These are phyloP conservation scores for Neonectria punicea DNA, from an alignment of 2,329 filamentous ascomycete species.

Conservation along the genomic window DNA sequence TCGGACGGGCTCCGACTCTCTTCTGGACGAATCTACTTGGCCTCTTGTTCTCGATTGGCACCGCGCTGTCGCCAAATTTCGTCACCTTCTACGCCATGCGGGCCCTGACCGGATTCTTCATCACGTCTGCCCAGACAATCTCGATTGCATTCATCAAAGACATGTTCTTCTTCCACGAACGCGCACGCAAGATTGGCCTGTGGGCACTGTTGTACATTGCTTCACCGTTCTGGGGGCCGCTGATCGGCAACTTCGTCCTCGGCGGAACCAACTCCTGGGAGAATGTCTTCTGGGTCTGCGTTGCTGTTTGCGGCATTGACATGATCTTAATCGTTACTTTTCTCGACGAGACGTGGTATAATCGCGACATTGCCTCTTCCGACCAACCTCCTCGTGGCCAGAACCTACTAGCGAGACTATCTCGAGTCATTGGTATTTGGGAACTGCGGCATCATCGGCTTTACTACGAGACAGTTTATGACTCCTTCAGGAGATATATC, in stretches of 20 bases:
- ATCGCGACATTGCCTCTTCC: slow-evolving; percentile 51
- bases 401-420: slow-evolving; percentile 39
- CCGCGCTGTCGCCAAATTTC: slow-evolving; percentile 23
- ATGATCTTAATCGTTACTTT: slow-evolving; percentile 54
- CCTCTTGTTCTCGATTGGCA: slow-evolving; percentile 28
- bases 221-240: slow-evolving; percentile 57
- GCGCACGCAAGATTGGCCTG: slow-evolving; percentile 60
- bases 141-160: slow-evolving; percentile 66
- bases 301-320: slow-evolving; percentile 50
- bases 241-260: slow-evolving; percentile 61
- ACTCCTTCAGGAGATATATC: slow-evolving; percentile 28
- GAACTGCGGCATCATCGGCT: slow-evolving; percentile 28
- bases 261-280: slow-evolving; percentile 55
- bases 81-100: slow-evolving; percentile 25
- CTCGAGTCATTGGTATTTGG: slow-evolving; percentile 30
- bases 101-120: slow-evolving; percentile 53
- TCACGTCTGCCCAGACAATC: slow-evolving; percentile 55
- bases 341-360: slow-evolving; percentile 62
- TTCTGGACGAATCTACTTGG: slow-evolving; percentile 33
- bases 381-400: slow-evolving; percentile 50
- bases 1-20: slow-evolving; percentile 33
- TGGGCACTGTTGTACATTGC: slow-evolving; percentile 57
- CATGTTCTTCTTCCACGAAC: slow-evolving; percentile 69
- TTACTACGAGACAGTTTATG: slow-evolving; percentile 23
- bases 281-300: slow-evolving; percentile 60